Evolutionary conservation across 768 basidiomycete genomes (phyloP), one percentile per base, ranked within the genome.

Genomic region (Roridomyces roridus): DNA sequence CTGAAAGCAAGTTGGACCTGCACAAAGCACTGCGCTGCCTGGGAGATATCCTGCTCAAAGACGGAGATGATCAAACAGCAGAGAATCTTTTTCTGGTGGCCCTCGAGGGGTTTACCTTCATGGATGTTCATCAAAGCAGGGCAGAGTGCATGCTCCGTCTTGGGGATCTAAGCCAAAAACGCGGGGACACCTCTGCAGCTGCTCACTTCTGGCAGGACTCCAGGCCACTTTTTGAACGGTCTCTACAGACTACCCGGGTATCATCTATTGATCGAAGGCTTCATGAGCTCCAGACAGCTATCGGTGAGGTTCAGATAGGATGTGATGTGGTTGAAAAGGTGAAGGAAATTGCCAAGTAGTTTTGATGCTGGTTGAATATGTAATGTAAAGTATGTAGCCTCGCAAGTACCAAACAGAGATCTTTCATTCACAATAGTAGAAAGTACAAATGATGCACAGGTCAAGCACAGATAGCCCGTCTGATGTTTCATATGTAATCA

Each of bases 21-120:
- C 45, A 46, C 24, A 18, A 37, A 9, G 53, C 53, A 12, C 25
- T 55, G 6, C 53, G 46, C 6, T 55, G 46, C 21, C 43, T 55
- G 4, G 53, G 53, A 4, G 35, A 55, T 23, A 1, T 40, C 5
- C 34, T 40, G 18, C 24, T 20, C 1, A 14, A 11, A 9, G 34
- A 28, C 3, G 44, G 21, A 14, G 53, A 55, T 29, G 17, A 18
- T 3, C 18, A 46, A 6, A 39, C 47, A 4, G 35, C 36, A 8
- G 7, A 14, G 15, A 49, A n/a, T n/a, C 36, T 49, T 4, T 11
- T 49, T 36, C 26, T 24, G 24, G 21, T 49, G 1, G 47, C 47
- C 6, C 35, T 49, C 24, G 36, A 49, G 8, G 24, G 25, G 24
- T 48, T 48, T 11, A 37, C 46, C 1, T 10, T 25, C 23, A 48